These are phyloP conservation scores for Circinella umbellata DNA, from an alignment of 371 early-diverging fungal species.

Conservation along the genomic window DNA sequence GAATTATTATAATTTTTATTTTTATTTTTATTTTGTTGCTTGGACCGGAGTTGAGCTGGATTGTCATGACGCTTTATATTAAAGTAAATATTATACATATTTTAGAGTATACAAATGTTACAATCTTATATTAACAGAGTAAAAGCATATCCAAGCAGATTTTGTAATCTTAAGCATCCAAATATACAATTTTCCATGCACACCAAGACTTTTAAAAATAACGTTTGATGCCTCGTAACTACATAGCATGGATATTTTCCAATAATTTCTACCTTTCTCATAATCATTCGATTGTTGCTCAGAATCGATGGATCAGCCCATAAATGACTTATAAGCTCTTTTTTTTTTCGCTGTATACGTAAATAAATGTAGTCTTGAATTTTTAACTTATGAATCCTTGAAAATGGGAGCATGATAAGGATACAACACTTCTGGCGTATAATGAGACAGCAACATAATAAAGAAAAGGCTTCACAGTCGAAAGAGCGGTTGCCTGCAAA, in stretches of 20 bases:
- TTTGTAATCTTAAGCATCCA: background rate
- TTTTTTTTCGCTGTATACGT: constrained; percentile 29
- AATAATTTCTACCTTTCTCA: background rate
- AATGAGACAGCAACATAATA: constrained; percentile 71
- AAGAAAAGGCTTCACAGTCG: constrained; percentile 81
- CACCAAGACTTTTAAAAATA: constrained; percentile 23
- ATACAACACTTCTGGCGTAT: constrained; percentile 45
- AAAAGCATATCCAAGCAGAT: background rate
- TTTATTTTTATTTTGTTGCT: background rate
- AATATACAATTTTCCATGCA: constrained; percentile 12
- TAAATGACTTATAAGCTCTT: constrained; percentile 30
- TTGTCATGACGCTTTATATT: no score
- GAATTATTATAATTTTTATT: background rate
- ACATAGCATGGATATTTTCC: constrained; percentile 12
- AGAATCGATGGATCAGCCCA: constrained; percentile 17
- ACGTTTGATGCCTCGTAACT: constrained; percentile 21
- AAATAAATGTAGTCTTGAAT: constrained; percentile 31
- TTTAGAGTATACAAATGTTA: background rate
- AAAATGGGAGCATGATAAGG: constrained; percentile 68
- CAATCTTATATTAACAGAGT: background rate
- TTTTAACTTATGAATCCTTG: constrained; percentile 23
- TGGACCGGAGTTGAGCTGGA: background rate
- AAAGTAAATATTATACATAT: no score
- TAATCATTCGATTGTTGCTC: constrained; percentile 17
- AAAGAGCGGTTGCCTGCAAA: constrained; percentile 86